Percentiles rank a stretch among this genome's conserved stretches.
These are phyloP conservation scores for Pythium apleroticum DNA, from an alignment of 352 stramenopile species.

Conservation along the genomic window DNA sequence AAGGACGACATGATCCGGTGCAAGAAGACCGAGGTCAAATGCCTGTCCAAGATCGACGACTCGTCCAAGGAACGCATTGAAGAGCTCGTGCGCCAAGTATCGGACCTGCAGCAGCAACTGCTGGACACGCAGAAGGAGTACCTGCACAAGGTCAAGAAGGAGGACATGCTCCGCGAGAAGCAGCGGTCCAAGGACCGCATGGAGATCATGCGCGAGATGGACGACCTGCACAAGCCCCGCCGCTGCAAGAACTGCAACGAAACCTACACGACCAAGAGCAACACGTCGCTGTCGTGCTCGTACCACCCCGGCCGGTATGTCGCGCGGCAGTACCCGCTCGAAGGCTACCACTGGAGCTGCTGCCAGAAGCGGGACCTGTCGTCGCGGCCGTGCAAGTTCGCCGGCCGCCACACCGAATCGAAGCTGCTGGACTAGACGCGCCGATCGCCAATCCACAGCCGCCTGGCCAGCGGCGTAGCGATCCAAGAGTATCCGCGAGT, in stretches of 20 bases:
- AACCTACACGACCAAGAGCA: slow-evolving; percentile 80
- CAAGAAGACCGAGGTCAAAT: slow-evolving; percentile 84
- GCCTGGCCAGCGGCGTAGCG: too few species aligned
- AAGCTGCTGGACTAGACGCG: slow-evolving; percentile 49
- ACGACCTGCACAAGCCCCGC: slow-evolving; percentile 68
- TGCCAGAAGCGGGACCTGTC: slow-evolving; percentile 81
- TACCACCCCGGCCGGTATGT: slow-evolving; percentile 78
- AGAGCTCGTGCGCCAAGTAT: slow-evolving; percentile 69
- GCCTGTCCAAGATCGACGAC: slow-evolving; percentile 67
- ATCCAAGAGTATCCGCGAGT: too few species aligned
- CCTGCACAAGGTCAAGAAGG: slow-evolving; percentile 77
- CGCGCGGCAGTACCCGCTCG: slow-evolving; percentile 72
- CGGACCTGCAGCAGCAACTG: slow-evolving; percentile 65
- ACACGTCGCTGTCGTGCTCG: slow-evolving; percentile 78
- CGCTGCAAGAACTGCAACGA: slow-evolving; percentile 83
- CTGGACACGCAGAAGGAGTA: slow-evolving; percentile 83
- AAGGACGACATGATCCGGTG: slow-evolving; percentile 63
- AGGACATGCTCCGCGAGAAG: slow-evolving; percentile 67
- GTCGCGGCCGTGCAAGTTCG: slow-evolving; percentile 79
- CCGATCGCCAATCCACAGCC: not conserved
- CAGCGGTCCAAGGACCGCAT: slow-evolving; percentile 59
- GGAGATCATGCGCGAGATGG: slow-evolving; percentile 73
- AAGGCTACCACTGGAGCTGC: slow-evolving; percentile 84
- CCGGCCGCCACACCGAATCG: slow-evolving; percentile 68
- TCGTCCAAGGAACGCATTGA: slow-evolving; percentile 80